A percentile compares a stretch with the other conserved stretches of the same genome.
Evolutionary conservation across 163 green algal species (phyloP).

Genomic region (Scenedesmus sp.): DNA sequence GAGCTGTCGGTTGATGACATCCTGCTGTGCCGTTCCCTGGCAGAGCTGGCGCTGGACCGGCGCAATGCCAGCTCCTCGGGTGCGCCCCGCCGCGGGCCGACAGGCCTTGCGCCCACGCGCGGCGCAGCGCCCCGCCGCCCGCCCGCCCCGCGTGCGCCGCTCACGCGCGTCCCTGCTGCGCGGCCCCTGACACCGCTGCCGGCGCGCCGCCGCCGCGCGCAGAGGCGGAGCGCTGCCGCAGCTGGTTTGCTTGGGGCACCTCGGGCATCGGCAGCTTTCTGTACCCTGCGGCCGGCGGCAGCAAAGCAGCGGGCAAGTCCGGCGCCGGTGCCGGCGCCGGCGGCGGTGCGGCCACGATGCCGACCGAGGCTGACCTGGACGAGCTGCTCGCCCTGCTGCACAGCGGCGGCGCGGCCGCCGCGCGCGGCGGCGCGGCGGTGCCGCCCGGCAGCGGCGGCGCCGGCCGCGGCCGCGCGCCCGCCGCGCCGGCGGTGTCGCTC

Average conservation of each 20-base stretch:
- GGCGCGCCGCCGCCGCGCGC: neutral
- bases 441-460: neutral
- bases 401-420: constrained; percentile 9
- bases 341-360: neutral
- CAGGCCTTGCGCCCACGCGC: no score
- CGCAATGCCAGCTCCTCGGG: constrained; percentile 27
- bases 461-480: neutral
- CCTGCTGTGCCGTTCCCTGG: constrained; percentile 67
- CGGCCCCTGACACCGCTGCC: no score
- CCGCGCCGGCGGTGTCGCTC: neutral
- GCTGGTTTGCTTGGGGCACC: constrained; percentile 74
- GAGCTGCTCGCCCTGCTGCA: constrained; percentile 3
- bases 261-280: constrained; percentile 68
- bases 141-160: neutral
- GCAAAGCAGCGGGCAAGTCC: constrained; percentile 5
- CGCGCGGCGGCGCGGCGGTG: no score
- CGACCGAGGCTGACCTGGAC: no score
- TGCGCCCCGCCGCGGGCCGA: no score
- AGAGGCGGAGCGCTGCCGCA: constrained; percentile 41
- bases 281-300: constrained; percentile 33
- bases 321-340: neutral
- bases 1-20: constrained; percentile 67
- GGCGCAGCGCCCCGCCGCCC: no score
- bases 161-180: neutral
- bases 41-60: constrained; percentile 58